These are phyloP conservation scores for Saccharomyces hybrid DNA, from an alignment of 1,139 yeast genomes.

Conservation along the genomic window DNA sequence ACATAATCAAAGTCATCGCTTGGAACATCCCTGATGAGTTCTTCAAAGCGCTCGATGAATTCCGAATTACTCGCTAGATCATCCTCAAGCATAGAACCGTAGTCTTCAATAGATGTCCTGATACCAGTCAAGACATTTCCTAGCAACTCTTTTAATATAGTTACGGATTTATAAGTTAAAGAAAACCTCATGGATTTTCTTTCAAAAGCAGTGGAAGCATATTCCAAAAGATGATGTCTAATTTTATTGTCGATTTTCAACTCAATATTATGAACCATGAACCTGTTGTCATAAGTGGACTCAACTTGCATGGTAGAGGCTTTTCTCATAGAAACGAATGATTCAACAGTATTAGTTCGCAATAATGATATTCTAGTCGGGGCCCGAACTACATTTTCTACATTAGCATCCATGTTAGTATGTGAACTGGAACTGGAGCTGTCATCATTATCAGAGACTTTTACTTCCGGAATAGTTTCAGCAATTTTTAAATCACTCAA, in stretches of 20 bases:
- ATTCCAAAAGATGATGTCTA: conserved; percentile 52
- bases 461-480: conserved; percentile 27
- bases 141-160: conserved; percentile 50
- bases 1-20: conserved; percentile 42
- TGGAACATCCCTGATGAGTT: conserved; percentile 39
- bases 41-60: conserved; percentile 42
- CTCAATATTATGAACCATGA: conserved; percentile 67
- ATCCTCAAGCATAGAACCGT: conserved; percentile 14
- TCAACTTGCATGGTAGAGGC: conserved; percentile 33
- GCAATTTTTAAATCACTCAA: conserved; percentile 30
- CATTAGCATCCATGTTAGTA: background rate
- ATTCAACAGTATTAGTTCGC: conserved; percentile 27
- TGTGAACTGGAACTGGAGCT: background rate
- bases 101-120: conserved; percentile 17
- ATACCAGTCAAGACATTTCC: conserved; percentile 16
- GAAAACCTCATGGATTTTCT: conserved; percentile 54
- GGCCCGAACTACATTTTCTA: background rate
- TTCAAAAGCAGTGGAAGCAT: conserved; percentile 52
- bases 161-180: conserved; percentile 65
- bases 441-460: conserved; percentile 15
- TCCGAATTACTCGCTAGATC: conserved; percentile 25
- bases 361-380: background rate
- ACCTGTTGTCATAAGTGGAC: conserved; percentile 60
- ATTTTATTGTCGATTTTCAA: conserved; percentile 64
- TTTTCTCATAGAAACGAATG: conserved; percentile 32